Conservation (phyloP, 73 alveolate genomes). For the Paramecium sexaurelia region DNA sequence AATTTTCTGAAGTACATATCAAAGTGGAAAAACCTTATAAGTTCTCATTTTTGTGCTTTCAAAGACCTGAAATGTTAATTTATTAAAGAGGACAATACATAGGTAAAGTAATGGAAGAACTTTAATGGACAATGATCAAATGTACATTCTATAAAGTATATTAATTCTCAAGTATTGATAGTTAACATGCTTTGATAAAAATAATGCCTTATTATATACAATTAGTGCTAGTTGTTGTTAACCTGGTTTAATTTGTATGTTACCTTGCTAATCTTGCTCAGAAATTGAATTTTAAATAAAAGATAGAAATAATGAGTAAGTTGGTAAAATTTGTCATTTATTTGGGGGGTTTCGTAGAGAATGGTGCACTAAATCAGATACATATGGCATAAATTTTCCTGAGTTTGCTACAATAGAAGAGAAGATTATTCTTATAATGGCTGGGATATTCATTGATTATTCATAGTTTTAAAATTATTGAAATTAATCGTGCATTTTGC, state of each 20-base stretch:
- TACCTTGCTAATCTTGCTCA: constrained; percentile 24
- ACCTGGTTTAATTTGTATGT: constrained; percentile 36
- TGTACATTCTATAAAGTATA: not conserved
- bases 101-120: constrained; percentile 34
- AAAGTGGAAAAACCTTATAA: constrained; percentile 62
- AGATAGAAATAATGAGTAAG: constrained; percentile 6
- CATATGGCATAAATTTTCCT: constrained; percentile 59
- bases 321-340: constrained; percentile 54
- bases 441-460: constrained; percentile 60
- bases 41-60: constrained; percentile 50
- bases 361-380: constrained; percentile 63
- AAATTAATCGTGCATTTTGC: not conserved
- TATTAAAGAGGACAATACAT: constrained; percentile 53
- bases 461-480: constrained; percentile 49
- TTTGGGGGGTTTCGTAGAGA: constrained; percentile 67
- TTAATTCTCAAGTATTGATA: not conserved
- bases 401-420: constrained; percentile 48
- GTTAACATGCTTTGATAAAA: constrained; percentile 50
- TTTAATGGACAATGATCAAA: constrained; percentile 7
- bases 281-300: constrained; percentile 27
- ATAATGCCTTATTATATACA: constrained; percentile 13
- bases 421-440: constrained; percentile 18
- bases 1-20: constrained; percentile 41
- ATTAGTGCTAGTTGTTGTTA: constrained; percentile 45
- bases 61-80: constrained; percentile 62